These are phyloP conservation scores for Cystobasidium sp. DNA, from an alignment of 1,284 basidiomycete genomes.

Conservation along the genomic window DNA sequence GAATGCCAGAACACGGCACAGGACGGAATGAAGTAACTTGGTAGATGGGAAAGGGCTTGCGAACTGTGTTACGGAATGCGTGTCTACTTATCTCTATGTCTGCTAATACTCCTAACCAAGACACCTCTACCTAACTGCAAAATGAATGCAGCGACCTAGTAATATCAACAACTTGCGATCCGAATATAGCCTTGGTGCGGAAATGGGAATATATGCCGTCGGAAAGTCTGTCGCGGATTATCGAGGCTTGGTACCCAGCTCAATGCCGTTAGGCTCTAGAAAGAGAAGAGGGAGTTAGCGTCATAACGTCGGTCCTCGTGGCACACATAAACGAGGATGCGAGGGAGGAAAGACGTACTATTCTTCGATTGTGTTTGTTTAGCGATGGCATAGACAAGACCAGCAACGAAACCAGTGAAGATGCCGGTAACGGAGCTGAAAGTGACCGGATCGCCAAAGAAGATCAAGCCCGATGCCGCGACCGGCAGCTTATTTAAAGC, in stretches of 20 bases:
- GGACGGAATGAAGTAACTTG: neutral
- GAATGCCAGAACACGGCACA: too few relatives aligned
- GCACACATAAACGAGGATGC: neutral
- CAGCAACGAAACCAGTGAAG: conserved; percentile 82
- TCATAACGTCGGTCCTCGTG: neutral
- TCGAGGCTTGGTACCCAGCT: conserved; percentile 1
- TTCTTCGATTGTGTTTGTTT: conserved; percentile 33
- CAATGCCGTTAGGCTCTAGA: conserved; percentile 1
- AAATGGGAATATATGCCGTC: neutral
- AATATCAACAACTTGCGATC: neutral
- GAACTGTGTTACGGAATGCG: neutral
- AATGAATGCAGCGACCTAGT: neutral
- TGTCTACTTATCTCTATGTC: neutral
- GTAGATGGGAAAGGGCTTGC: neutral
- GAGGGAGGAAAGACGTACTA: neutral
- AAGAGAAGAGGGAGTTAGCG: neutral
- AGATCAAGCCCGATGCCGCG: conserved; percentile 89
- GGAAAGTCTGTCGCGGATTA: neutral
- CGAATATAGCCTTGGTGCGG: neutral
- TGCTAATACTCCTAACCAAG: neutral
- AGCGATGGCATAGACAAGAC: conserved; percentile 37
- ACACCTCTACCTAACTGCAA: neutral
- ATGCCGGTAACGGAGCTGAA: conserved; percentile 87
- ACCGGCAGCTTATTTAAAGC: conserved; percentile 98
- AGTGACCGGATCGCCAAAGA: conserved; percentile 78